Base-by-base conservation (phyloP, 345 rosid species). In the Heritiera fomes region DNA sequence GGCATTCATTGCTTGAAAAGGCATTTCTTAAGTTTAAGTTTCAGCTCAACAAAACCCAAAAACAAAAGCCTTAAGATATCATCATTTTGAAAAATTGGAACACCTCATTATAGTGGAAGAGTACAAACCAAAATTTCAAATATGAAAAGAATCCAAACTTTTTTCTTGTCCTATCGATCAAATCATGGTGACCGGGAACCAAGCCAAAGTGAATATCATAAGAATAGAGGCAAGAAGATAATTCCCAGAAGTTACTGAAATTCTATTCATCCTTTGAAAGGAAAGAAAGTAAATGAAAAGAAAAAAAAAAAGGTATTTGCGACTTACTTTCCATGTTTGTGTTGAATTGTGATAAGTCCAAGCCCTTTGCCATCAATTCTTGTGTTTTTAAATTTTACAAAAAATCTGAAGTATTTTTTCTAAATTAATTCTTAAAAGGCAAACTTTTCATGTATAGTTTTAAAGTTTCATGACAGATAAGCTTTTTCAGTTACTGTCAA, bases 91-190 rank as follows among this genome's bases (percentile, higher is more conserved):
- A 50, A 52, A 32, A 8, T 58, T 43, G 67, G 34, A 74, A 43
- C 34, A 74, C 45, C 15, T 10, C 18, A 56, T 56, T 40, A n/a
- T 5, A 5, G 66, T 43, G 3, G 18, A 2, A 15, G 68, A 59
- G 41, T 23, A 46, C 15, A 30, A 18, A 14, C 68, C 40, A 75
- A 46, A 30, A 50, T 17, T 45, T 18, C 58, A 62, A n/a, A 61
- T 13, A 12, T 75, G 53, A 23, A 76, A 46, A 30, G 17, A 76
- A 34, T 11, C 59, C 43, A 62, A 61, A 66, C 45, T 76, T 76
- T 46, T 9, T 58, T 15, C 71, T 17, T 3, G 2, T 46, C 43
- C 58, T 10, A 15, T 10, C 43, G 4, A 10, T 32, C 71, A 49
- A 49, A 76, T 76, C 32, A 63, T 28, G 46, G n/a, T 38, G 10